Evolutionary conservation across 805 yeast species (phyloP).

Genomic region (Wickerhamiella kazuoi): DNA sequence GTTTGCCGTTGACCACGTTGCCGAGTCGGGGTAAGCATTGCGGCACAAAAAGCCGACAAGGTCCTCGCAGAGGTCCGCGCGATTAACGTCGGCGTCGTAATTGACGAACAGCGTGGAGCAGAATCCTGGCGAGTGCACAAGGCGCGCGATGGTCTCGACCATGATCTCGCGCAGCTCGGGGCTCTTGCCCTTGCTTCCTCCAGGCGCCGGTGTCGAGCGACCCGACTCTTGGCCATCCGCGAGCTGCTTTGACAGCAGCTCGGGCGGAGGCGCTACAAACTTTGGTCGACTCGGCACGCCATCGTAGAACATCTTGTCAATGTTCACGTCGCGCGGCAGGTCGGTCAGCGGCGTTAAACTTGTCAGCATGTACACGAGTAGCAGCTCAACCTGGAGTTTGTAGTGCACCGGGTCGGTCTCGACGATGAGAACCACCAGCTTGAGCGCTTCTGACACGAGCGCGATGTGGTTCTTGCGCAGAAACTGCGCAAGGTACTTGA

Average conservation of each 20-base stretch:
- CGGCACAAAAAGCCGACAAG: constrained; percentile 56
- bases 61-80: constrained; percentile 55
- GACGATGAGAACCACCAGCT: constrained; percentile 54
- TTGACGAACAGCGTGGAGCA: constrained; percentile 62
- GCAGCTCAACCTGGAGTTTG: constrained; percentile 60
- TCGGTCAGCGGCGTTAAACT: constrained; percentile 22
- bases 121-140: constrained; percentile 47
- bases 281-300: constrained; percentile 23
- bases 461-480: constrained; percentile 59
- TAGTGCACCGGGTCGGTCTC: constrained; percentile 46
- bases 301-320: constrained; percentile 24
- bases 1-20: constrained; percentile 55
- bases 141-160: constrained; percentile 59
- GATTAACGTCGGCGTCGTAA: constrained; percentile 81
- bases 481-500: constrained; percentile 66
- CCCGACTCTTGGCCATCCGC: constrained; percentile 4
- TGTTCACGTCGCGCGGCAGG: constrained; percentile 22
- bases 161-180: constrained; percentile 49
- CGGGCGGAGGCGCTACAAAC: constrained; percentile 29
- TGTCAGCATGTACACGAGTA: constrained; percentile 23
- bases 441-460: constrained; percentile 56
- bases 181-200: constrained; percentile 7
- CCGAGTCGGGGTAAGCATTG: constrained; percentile 72
- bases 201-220: constrained; percentile 8
- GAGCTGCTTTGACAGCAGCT: constrained; percentile 9